Evolutionary conservation across 1,139 yeast species (phyloP).

Genomic region (Hansenula sp.): DNA sequence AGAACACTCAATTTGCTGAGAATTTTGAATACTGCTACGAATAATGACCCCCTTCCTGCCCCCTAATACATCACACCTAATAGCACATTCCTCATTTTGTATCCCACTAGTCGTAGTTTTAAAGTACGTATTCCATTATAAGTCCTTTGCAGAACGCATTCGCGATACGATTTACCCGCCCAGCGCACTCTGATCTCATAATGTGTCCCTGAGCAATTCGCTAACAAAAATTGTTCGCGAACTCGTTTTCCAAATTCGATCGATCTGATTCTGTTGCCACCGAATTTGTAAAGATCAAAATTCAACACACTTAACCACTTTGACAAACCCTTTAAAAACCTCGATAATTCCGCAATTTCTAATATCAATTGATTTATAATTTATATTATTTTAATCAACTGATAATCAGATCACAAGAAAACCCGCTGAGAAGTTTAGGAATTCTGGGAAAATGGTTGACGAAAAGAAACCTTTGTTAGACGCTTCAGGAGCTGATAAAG

Average conservation of each 20-base stretch:
- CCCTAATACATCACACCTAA: too few species aligned
- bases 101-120: too few species aligned
- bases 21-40: too few species aligned
- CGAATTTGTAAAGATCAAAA: slow-evolving; percentile 1
- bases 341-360: not conserved
- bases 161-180: too few species aligned
- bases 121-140: too few species aligned
- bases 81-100: too few species aligned
- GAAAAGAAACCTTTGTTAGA: slow-evolving; percentile 41
- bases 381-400: not conserved
- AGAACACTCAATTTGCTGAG: not conserved
- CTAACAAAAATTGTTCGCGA: not conserved
- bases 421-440: not conserved
- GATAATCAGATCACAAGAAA: too few species aligned
- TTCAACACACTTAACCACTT: not conserved
- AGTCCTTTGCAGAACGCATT: too few species aligned
- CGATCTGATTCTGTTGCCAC: slow-evolving; percentile 3
- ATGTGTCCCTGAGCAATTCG: not conserved
- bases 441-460: slow-evolving; percentile 23
- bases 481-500: slow-evolving; percentile 49
- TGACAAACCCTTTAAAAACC: not conserved
- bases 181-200: too few species aligned
- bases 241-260: too few species aligned
- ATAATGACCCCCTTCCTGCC: too few species aligned
- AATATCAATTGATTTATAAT: not conserved